Percentiles rank a stretch among this genome's conserved stretches.
These are phyloP conservation scores for Dichomitus squalens DNA, from an alignment of 1,284 basidiomycete species.

Conservation along the genomic window DNA sequence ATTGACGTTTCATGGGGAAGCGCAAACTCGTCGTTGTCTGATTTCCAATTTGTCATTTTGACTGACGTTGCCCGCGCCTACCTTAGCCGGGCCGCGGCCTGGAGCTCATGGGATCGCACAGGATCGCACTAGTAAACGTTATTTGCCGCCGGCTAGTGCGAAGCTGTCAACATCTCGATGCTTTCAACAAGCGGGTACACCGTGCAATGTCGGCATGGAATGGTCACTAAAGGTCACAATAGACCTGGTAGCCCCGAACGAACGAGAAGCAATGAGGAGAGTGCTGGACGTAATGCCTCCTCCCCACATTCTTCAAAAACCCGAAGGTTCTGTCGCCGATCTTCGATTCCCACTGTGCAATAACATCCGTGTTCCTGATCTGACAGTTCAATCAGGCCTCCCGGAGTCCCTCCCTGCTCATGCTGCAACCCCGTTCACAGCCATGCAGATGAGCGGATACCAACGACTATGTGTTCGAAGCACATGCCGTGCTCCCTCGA, in stretches of 20 bases:
- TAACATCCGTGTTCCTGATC: slow-evolving; percentile 1
- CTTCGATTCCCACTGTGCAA: neutral
- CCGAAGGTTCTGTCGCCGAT: neutral
- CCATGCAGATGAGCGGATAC: neutral
- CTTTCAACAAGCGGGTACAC: too few relatives aligned
- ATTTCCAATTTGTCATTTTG: slow-evolving; percentile 2
- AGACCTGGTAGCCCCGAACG: too few relatives aligned
- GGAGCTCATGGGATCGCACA: neutral
- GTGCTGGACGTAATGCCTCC: too few relatives aligned
- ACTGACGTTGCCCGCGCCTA: neutral
- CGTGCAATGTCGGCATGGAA: too few relatives aligned
- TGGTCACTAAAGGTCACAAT: too few relatives aligned
- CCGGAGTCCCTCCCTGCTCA: neutral
- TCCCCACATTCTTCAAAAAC: neutral
- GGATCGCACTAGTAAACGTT: too few relatives aligned
- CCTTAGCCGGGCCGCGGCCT: neutral
- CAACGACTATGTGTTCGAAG: neutral
- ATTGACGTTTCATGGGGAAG: neutral
- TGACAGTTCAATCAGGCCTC: neutral
- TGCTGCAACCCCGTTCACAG: neutral
- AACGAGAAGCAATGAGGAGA: too few relatives aligned
- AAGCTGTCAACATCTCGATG: too few relatives aligned
- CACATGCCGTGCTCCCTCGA: neutral
- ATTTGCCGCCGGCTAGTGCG: too few relatives aligned
- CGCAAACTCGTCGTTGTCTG: neutral